These are phyloP conservation scores for Fusarium sp. DNA, from an alignment of 2,329 filamentous ascomycete species.

Conservation along the genomic window DNA sequence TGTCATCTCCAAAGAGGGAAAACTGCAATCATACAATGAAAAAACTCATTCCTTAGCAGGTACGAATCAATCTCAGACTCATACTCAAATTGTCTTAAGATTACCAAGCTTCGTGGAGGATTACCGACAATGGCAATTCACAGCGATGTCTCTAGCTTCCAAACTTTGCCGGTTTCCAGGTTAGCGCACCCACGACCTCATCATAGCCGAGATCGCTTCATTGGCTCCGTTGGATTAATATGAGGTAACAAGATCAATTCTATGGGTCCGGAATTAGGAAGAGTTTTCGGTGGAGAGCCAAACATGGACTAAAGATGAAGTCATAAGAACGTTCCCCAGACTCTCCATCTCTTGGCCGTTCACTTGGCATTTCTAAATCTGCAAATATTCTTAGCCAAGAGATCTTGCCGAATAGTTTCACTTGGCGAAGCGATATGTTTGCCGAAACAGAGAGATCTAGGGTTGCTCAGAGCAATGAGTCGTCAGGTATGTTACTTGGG, in stretches of 20 bases:
- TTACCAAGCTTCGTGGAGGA: not conserved
- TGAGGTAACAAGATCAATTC: slow-evolving; percentile 1
- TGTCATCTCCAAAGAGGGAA: rapidly evolving
- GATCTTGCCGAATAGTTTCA: not conserved
- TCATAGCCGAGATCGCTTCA: not conserved
- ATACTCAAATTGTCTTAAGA: not conserved
- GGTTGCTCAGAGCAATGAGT: not conserved
- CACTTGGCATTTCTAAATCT: slow-evolving; percentile 13
- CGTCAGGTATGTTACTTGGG: not conserved
- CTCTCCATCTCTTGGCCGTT: slow-evolving; percentile 1
- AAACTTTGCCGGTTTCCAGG: not conserved
- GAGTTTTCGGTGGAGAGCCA: not conserved
- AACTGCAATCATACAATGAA: not conserved
- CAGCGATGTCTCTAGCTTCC: not conserved
- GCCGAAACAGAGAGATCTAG: not conserved
- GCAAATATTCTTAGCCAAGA: not conserved
- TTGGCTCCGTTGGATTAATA: not conserved
- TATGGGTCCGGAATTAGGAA: slow-evolving; percentile 7
- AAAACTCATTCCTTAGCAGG: not conserved
- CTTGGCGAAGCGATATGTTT: not conserved
- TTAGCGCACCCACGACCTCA: not conserved
- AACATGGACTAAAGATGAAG: slow-evolving; percentile 13
- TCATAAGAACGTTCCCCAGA: not conserved
- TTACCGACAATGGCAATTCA: not conserved
- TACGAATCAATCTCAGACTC: too few species aligned